A percentile compares a stretch with the other conserved stretches of the same genome.
Conservation (phyloP, 2,329 filamentous ascomycete species). For the Endoconidiophora polonica region DNA sequence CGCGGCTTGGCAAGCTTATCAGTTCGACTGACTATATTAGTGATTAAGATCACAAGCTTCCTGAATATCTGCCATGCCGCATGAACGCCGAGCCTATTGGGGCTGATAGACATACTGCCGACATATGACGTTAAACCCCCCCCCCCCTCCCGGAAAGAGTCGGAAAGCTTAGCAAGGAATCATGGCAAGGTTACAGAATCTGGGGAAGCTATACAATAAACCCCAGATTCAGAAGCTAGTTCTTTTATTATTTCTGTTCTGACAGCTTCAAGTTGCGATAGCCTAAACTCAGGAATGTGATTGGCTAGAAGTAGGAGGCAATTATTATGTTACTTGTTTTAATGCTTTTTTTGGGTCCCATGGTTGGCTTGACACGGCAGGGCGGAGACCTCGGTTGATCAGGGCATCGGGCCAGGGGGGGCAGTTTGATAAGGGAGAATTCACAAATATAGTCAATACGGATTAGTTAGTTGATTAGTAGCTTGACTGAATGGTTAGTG, state of each 20-base stretch:
- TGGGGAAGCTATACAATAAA: background rate
- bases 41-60: too few relatives aligned
- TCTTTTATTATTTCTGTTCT: too few relatives aligned
- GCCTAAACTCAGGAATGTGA: too few relatives aligned
- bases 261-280: too few relatives aligned
- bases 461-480: too few relatives aligned
- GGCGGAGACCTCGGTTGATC: conserved; percentile 10
- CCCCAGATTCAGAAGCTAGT: background rate
- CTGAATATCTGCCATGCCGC: background rate
- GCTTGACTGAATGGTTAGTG: too few relatives aligned
- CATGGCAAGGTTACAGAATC: background rate
- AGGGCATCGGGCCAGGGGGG: conserved; percentile 8
- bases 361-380: conserved; percentile 1
- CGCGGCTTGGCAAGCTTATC: background rate
- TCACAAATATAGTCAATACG: too few relatives aligned
- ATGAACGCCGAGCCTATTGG: background rate
- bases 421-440: background rate
- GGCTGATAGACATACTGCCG: too few relatives aligned
- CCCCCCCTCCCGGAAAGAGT: background rate
- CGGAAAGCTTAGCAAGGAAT: background rate
- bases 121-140: background rate
- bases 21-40: too few relatives aligned
- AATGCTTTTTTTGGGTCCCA: background rate
- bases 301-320: background rate
- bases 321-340: background rate